A percentile compares a stretch with the other conserved stretches of the same genome.
Evolutionary conservation across 495 filamentous ascomycete species (phyloP).

Genomic region (Daldinia bambusicola): DNA sequence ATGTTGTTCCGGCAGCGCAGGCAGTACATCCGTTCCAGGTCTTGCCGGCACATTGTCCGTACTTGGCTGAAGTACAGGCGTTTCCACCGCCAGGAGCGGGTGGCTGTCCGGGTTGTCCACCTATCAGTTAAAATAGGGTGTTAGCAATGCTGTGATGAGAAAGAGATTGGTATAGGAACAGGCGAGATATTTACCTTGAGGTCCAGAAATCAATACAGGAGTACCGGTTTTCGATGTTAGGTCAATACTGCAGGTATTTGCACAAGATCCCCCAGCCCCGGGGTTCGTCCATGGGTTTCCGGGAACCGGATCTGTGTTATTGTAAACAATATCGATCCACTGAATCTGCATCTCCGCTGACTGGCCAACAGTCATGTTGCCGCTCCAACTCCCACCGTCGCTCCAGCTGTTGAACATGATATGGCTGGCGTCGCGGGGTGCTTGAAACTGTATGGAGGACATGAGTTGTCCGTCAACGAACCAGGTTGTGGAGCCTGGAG

Average conservation of each 20-base stretch:
- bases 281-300: slow-evolving; percentile 34
- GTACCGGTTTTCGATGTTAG: slow-evolving; percentile 56
- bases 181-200: slow-evolving; percentile 26
- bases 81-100: slow-evolving; percentile 19
- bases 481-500: slow-evolving; percentile 62
- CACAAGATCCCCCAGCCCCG: slow-evolving; percentile 47
- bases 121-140: neutral
- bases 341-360: slow-evolving; percentile 75
- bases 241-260: slow-evolving; percentile 61
- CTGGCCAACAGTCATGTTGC: slow-evolving; percentile 69
- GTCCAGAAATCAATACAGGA: slow-evolving; percentile 56
- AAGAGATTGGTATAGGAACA: neutral
- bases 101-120: slow-evolving; percentile 4
- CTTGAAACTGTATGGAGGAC: slow-evolving; percentile 68
- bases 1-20: slow-evolving; percentile 50
- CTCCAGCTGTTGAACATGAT: slow-evolving; percentile 80
- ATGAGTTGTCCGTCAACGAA: slow-evolving; percentile 68
- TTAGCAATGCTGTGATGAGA: slow-evolving; percentile 9
- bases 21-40: slow-evolving; percentile 53
- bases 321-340: slow-evolving; percentile 79
- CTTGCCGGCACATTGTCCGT: slow-evolving; percentile 59
- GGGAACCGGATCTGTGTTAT: slow-evolving; percentile 54
- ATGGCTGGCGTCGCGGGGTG: slow-evolving; percentile 66
- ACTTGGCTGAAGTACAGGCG: slow-evolving; percentile 48
- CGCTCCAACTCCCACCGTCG: slow-evolving; percentile 77